Conservation (phyloP, 2,329 filamentous ascomycete species). For the Capronia americana region DNA sequence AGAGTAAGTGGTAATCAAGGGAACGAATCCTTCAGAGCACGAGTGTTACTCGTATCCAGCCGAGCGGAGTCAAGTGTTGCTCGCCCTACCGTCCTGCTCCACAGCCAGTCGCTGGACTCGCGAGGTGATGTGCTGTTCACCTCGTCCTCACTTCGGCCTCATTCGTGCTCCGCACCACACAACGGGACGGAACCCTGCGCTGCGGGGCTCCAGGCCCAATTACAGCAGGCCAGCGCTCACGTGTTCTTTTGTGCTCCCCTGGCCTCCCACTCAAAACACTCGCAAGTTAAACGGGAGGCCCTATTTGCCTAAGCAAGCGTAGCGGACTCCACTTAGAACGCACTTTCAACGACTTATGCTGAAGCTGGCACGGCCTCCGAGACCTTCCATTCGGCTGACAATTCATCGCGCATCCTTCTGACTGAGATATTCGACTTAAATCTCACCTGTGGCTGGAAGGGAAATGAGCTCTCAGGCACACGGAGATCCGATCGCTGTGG, state of each 20-base stretch:
- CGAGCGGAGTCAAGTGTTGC: neutral
- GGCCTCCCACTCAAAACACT: neutral
- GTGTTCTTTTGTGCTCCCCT: constrained; percentile 8
- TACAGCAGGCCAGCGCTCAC: neutral
- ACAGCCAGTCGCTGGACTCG: too few relatives aligned
- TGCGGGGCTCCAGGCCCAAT: constrained; percentile 1
- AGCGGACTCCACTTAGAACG: neutral
- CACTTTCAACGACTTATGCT: neutral
- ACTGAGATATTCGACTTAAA: neutral
- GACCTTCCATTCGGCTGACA: constrained; percentile 14
- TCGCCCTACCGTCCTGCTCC: too few relatives aligned
- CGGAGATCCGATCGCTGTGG: neutral
- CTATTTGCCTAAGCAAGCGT: neutral
- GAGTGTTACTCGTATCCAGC: neutral
- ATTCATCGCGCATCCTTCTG: constrained; percentile 5
- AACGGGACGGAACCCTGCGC: neutral
- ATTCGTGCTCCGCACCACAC: neutral
- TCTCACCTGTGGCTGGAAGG: constrained; percentile 5
- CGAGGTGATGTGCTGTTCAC: neutral
- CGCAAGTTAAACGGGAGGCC: neutral
- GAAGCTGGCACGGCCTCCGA: constrained; percentile 2
- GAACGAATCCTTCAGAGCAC: neutral
- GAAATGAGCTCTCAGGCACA: neutral
- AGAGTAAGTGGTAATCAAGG: too few relatives aligned
- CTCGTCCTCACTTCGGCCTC: neutral